Percentiles rank a stretch among this genome's conserved stretches.
phyloP scores from a whole-genome alignment of 805 yeast genomes.

The Candida loeiensis region DNA sequence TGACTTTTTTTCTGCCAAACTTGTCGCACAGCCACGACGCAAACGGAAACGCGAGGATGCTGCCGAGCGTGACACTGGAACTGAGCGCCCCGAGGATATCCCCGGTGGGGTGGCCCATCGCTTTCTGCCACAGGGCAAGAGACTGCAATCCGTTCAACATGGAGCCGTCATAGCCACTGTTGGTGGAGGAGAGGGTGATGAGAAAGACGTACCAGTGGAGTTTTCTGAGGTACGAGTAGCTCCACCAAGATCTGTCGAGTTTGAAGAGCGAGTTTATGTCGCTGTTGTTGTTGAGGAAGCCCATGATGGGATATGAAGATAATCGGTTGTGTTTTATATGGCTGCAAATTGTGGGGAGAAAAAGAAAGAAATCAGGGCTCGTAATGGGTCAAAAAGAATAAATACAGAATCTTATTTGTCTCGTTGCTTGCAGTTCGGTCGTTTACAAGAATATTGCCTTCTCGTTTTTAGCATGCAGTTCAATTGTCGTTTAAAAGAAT shows the following conservation, averaged over 20 bases:
- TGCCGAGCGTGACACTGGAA: slow-evolving; percentile 33
- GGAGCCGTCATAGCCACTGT: slow-evolving; percentile 27
- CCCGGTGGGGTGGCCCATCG: slow-evolving; percentile 26
- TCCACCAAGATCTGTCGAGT: slow-evolving; percentile 25
- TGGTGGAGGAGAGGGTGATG: slow-evolving; percentile 45
- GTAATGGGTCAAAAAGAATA: no score
- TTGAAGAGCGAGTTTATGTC: background rate
- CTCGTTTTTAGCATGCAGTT: no score
- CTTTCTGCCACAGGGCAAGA: slow-evolving; percentile 37
- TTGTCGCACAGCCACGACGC: slow-evolving; percentile 32
- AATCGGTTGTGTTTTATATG: no score
- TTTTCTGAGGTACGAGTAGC: slow-evolving; percentile 33
- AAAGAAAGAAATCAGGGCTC: no score
- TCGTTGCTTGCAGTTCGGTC: no score
- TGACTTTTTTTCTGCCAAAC: slow-evolving; percentile 37
- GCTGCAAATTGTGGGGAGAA: no score
- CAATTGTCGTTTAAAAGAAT: no score
- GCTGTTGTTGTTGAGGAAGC: no score
- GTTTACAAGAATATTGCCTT: no score
- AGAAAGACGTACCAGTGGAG: slow-evolving; percentile 39
- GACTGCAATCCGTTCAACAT: slow-evolving; percentile 51
- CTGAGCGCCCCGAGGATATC: slow-evolving; percentile 21
- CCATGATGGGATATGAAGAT: no score
- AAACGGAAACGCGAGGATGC: slow-evolving; percentile 25
- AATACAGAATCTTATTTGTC: no score